Evolutionary conservation across 768 basidiomycete species (phyloP), one percentile per base, ranked within the genome.

Genomic region (Mycena maculata): DNA sequence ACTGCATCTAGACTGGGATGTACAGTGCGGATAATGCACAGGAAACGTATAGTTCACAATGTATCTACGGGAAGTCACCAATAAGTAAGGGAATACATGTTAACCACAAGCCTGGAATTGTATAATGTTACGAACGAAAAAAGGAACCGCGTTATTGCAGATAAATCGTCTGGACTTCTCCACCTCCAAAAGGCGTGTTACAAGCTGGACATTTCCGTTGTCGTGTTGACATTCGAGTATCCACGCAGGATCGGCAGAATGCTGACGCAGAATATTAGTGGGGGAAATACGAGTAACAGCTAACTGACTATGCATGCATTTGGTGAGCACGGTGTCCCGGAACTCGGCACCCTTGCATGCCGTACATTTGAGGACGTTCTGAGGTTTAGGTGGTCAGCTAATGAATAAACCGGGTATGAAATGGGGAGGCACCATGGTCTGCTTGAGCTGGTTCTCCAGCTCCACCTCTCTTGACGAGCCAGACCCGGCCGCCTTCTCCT

Each of bases 161-260:
- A 69, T 78, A 86, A 50, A 86, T 74, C 45, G 76, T 75, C 61
- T 83, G 80, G 23, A 95, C 93, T 68, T 99, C 96, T 53, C 90
- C 90, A 71, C 90, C 88, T 6, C 91, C 90, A 80, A 99, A 99
- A 1, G 85, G 78, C 33, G 92, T 74, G 68, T 91, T 91, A 76
- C 96, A 99, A 8, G 92, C 90, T 25, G 96, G 96, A 79, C 96
- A 99, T 77, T 96, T 96, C 28, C 96, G 90, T 76, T 98, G 96
- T 64, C 96, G 89, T 18, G 93, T 95, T 28, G 91, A 80, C 71
- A 98, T 86, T 44, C 97, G 91, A n/a, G 90, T 84, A 68, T 98
- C 96, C 36, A 98, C 86, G 75, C 92, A 98, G 60, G 84, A 76
- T 78, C 89, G 91, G 79, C 93, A 94, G 79, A 96, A 96, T 0